Base-by-base conservation (phyloP, 345 rosid genomes). In the Hibiscus syriacus region DNA sequence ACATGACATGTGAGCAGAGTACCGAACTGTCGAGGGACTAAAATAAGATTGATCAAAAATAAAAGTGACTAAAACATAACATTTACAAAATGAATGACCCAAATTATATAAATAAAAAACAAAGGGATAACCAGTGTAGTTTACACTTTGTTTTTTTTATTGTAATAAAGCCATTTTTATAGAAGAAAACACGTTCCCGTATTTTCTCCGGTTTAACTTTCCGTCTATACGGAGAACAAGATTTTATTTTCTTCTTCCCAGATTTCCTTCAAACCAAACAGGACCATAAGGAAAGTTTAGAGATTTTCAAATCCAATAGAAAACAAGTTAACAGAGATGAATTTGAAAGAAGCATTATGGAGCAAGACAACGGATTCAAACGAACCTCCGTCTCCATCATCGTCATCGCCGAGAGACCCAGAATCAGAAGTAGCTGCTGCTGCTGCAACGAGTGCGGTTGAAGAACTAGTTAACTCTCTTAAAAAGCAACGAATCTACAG, bases 391-490 rank as follows among this genome's bases (percentile, higher is more conserved):
- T 12, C 55, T 16, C 45, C 46, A 17, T 69, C 72, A 48, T 55
- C 72, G 20, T 16, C 50, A 39, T 52, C 59, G 45, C 20, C 23
- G 23, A 14, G 50, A 22, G 48, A 63, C 30, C 55, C 67, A 58
- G 58, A 67, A 53, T 20, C 73, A 16, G 74, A 68, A 25, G 79
- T 69, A 0, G 49, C 78, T 26, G 67, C 71, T 26, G 72, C 76
- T 5, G 78, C 86, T 61, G 63, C 79, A n/a, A 75, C 83, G 54
- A 64, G 5, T 74, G 96, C 82, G 49, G 94, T 91, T 27, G 95
- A 72, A 49, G 95, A 89, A 74, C 83, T 94, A 45, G 84, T 83
- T 66, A 84, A 77, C 22, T 85, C 95, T 56, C 81, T 91, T 38
- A 84, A 79, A 43, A 72, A 80, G 58, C 86, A 89, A 70, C 80